Conservation (phyloP, 2,329 filamentous ascomycete genomes). For the Xylariaceae sp. region DNA sequence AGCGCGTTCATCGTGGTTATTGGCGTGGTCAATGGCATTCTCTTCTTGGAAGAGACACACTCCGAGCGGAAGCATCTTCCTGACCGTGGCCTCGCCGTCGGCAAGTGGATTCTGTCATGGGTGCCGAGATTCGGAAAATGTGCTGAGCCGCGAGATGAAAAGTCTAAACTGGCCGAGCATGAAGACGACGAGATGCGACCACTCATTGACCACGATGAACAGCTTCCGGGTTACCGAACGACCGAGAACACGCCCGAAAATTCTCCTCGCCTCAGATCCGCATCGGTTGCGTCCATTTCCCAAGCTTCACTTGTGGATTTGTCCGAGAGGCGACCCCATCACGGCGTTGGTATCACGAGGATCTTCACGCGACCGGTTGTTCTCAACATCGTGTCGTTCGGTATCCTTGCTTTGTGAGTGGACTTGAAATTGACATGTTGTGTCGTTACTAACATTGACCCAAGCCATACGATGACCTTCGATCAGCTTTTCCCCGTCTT, state of each 20-base stretch:
- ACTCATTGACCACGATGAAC: constrained; percentile 58
- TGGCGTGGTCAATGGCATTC: constrained; percentile 59
- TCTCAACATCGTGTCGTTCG: constrained; percentile 83
- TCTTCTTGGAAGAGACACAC: constrained; percentile 90
- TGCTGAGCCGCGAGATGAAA: constrained; percentile 32
- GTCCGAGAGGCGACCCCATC: constrained; percentile 18
- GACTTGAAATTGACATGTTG: constrained; percentile 1
- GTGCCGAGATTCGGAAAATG: constrained; percentile 34
- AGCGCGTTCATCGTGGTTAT: constrained; percentile 61
- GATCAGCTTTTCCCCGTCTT: constrained; percentile 93
- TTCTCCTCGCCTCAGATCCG: constrained; percentile 33
- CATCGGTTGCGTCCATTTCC: constrained; percentile 25
- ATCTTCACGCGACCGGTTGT: constrained; percentile 83
- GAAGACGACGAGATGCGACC: constrained; percentile 51
- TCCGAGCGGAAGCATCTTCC: constrained; percentile 70
- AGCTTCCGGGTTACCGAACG: constrained; percentile 65
- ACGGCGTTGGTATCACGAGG: constrained; percentile 36
- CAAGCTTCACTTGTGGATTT: constrained; percentile 33
- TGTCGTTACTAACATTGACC: constrained; percentile 14
- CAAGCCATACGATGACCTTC: constrained; percentile 92
- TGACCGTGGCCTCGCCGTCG: constrained; percentile 73
- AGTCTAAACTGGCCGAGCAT: constrained; percentile 34
- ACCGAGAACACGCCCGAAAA: constrained; percentile 49
- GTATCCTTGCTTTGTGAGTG: constrained; percentile 90
- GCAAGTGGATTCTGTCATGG: constrained; percentile 60